Conservation (phyloP, 176 grass and related monocot species). For the Otatea glauca region DNA sequence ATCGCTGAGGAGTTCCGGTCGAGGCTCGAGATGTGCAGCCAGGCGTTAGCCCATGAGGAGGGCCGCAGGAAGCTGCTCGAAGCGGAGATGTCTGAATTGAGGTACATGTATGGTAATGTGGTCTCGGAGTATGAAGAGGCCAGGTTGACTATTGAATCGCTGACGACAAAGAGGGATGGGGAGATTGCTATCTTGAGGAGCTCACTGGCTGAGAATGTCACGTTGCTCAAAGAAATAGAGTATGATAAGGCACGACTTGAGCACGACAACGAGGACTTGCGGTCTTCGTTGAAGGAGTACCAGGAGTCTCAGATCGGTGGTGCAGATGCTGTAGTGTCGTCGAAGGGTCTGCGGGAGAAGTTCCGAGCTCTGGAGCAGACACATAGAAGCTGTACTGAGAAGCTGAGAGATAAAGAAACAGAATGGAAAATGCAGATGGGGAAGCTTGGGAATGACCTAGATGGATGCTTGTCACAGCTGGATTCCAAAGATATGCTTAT, state of each 20-base stretch:
- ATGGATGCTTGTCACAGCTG: constrained; percentile 50
- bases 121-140: constrained; percentile 72
- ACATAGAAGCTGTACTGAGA: constrained; percentile 66
- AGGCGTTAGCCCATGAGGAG: constrained; percentile 76
- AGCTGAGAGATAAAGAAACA: constrained; percentile 59
- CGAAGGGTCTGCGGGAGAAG: constrained; percentile 66
- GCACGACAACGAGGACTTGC: constrained; percentile 70
- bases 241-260: constrained; percentile 61
- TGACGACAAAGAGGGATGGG: constrained; percentile 58
- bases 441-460: constrained; percentile 66
- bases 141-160: constrained; percentile 57
- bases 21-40: constrained; percentile 72
- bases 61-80: constrained; percentile 74
- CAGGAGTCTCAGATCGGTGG: constrained; percentile 68
- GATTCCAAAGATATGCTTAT: constrained; percentile 56
- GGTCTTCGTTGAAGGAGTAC: constrained; percentile 63
- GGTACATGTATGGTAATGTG: constrained; percentile 52
- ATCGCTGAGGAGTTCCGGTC: constrained; percentile 57
- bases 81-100: constrained; percentile 64
- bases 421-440: constrained; percentile 58
- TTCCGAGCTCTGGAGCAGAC: constrained; percentile 67
- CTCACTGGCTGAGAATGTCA: constrained; percentile 64
- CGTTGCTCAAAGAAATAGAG: constrained; percentile 73
- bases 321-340: constrained; percentile 39
- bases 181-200: constrained; percentile 84